A percentile compares a stretch with the other conserved stretches of the same genome.
Evolutionary conservation across 805 yeast species (phyloP).

Genomic region (Trichomonascus vanleenenianus): DNA sequence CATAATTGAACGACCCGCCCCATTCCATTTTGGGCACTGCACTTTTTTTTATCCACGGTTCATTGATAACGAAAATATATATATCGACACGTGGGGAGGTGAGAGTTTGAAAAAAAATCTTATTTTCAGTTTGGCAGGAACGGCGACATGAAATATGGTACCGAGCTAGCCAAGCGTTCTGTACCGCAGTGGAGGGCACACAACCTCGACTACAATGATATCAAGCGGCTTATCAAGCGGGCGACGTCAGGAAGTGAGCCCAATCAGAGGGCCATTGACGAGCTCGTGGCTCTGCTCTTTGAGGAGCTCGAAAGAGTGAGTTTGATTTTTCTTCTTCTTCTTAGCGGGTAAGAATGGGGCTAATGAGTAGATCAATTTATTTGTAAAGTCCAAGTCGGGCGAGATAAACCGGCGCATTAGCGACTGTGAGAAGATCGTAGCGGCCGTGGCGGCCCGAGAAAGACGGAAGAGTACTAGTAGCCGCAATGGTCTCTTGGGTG

Average conservation of each 20-base stretch:
- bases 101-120: no score
- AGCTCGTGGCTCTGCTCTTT: not conserved
- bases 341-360: no score
- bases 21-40: no score
- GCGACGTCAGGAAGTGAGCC: slow-evolving; percentile 36
- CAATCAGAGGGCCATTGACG: not conserved
- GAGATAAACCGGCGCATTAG: slow-evolving; percentile 52
- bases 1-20: no score
- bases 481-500: slow-evolving; percentile 5
- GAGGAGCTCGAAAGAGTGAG: slow-evolving; percentile 4
- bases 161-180: slow-evolving; percentile 62
- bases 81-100: no score
- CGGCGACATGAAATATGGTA: slow-evolving; percentile 72
- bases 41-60: no score
- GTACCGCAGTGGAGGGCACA: slow-evolving; percentile 84
- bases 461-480: slow-evolving; percentile 4
- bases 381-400: slow-evolving; percentile 58
- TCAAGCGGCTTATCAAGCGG: slow-evolving; percentile 56
- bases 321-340: not conserved
- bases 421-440: slow-evolving; percentile 33
- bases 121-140: no score
- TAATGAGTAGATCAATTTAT: slow-evolving; percentile 37
- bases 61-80: no score
- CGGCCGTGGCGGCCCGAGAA: slow-evolving; percentile 23
- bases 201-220: slow-evolving; percentile 74